phyloP scores from a whole-genome alignment of 257 asterid species.

The Solanum sejunctum region DNA sequence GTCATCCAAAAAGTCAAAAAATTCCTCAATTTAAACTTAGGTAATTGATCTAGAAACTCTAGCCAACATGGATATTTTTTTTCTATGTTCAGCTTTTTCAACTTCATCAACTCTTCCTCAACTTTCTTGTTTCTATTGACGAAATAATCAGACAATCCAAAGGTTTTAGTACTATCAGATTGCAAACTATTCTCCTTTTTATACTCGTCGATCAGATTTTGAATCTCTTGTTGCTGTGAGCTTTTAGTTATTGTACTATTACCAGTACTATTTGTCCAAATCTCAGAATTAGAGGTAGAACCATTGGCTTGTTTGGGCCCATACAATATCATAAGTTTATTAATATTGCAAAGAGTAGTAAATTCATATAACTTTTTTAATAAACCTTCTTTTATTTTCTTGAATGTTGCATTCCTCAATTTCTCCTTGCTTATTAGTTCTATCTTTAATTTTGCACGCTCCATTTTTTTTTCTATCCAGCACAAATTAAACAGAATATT shows the following conservation, averaged over 20 bases:
- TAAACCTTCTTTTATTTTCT: slow-evolving; percentile 57
- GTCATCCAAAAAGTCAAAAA: slow-evolving; percentile 7
- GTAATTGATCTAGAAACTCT: slow-evolving; percentile 4
- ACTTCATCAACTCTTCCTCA: slow-evolving; percentile 33
- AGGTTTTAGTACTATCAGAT: slow-evolving; percentile 17
- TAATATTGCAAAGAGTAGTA: slow-evolving; percentile 59
- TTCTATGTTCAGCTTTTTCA: slow-evolving; percentile 29
- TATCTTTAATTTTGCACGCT: slow-evolving; percentile 62
- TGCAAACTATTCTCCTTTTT: slow-evolving; percentile 20
- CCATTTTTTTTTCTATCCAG: slow-evolving; percentile 20
- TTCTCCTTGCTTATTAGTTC: slow-evolving; percentile 45
- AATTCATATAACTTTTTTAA: slow-evolving; percentile 45
- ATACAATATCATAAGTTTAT: slow-evolving; percentile 51
- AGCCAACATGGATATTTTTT: slow-evolving; percentile 27
- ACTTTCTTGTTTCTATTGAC: slow-evolving; percentile 24
- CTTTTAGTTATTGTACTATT: neutral
- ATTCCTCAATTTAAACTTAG: slow-evolving; percentile 20
- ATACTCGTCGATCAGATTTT: slow-evolving; percentile 27
- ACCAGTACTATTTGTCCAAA: slow-evolving; percentile 36
- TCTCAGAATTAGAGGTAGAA: slow-evolving; percentile 10
- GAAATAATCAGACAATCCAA: slow-evolving; percentile 35
- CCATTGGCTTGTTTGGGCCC: slow-evolving; percentile 25
- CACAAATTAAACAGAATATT: neutral
- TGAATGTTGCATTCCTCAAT: slow-evolving; percentile 37
- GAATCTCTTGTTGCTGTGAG: slow-evolving; percentile 8